Conservation (phyloP, 2,329 filamentous ascomycete genomes). For the Pezicula radicicola region DNA sequence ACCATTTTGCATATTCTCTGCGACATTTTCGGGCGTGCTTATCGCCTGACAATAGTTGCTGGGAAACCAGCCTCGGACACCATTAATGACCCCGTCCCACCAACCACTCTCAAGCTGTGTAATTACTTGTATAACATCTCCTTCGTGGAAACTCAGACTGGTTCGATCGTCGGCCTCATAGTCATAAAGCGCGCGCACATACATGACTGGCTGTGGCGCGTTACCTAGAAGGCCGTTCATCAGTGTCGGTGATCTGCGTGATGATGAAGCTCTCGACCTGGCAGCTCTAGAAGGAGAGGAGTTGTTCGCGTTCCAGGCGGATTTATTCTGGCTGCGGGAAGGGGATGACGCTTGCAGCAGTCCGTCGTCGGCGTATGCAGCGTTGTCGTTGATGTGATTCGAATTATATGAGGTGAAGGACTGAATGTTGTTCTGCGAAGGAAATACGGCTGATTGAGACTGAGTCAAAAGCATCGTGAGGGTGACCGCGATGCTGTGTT, state of each 20-base stretch:
- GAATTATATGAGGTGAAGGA: slow-evolving; percentile 31
- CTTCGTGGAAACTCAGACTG: slow-evolving; percentile 93
- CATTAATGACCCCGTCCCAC: slow-evolving; percentile 99
- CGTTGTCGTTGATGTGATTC: neutral
- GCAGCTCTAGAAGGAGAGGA: slow-evolving; percentile 11
- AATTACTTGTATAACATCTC: slow-evolving; percentile 97
- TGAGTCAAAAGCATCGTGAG: slow-evolving; percentile 52
- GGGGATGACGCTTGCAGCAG: neutral
- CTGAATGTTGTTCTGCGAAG: slow-evolving; percentile 43
- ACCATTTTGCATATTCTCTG: slow-evolving; percentile 55
- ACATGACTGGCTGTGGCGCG: slow-evolving; percentile 68
- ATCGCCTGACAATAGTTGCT: slow-evolving; percentile 97
- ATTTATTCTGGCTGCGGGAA: slow-evolving; percentile 1
- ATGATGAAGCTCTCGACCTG: slow-evolving; percentile 14
- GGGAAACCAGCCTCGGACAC: slow-evolving; percentile 96
- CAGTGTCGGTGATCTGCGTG: slow-evolving; percentile 25
- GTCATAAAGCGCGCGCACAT: slow-evolving; percentile 93
- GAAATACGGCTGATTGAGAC: slow-evolving; percentile 31
- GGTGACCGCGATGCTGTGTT: slow-evolving; percentile 21
- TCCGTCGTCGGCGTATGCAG: neutral
- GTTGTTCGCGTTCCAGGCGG: slow-evolving; percentile 4
- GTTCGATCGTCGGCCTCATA: slow-evolving; percentile 97
- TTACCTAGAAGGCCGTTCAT: slow-evolving; percentile 63
- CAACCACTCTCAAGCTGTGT: slow-evolving; percentile 97
- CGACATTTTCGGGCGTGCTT: slow-evolving; percentile 69